Evolutionary conservation across 2,329 filamentous ascomycete genomes (phyloP), one percentile per base, ranked within the genome.

Genomic region (Trichoderma sp.): DNA sequence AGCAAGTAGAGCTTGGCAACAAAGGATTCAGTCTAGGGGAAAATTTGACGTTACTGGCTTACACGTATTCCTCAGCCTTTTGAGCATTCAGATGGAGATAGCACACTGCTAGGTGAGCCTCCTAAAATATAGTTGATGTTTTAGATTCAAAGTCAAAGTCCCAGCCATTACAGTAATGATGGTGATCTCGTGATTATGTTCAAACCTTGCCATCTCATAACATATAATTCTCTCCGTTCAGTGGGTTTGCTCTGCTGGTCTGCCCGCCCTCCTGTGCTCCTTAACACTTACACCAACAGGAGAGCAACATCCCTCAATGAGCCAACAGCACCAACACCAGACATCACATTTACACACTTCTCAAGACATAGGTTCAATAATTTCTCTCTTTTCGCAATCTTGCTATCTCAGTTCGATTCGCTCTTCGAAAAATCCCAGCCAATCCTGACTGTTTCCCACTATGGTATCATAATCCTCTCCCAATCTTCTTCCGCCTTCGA

Each of bases 391-490:
- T 36, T 20, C 9, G 2, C 23, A 23, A 15, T 26, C 12, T 23
- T 26, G n/a, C n/a, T 15, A 62, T 43, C 59, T 30, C 13, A 28
- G n/a, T 43, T 2, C 23, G 11, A 43, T 15, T 53, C 34, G n/a
- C 28, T 13, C 26, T 8, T 26, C 7, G 20, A 50, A 36, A 50
- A 36, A 20, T 61, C 36, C 17, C 39, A 20, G 47, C 6, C 50
- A 28, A n/a, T 53, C 23, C 20, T 32, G 34, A n/a, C 36, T 28
- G 15, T 50, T 30, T 62, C 66, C 66, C n/a, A 43, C 65, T 61
- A 57, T 69, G 66, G 66, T 69, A 69, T 69, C 66, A 69, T 69
- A 47, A 28, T 62, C 30, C 39, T 62, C 30, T 30, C 30, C 20
- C 28, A n/a, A n/a, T 8, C 59, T 26, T 58, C 57, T 59, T 43